Base-by-base conservation (phyloP, 23 red algal species). In the Gracilariopsis chorda region DNA sequence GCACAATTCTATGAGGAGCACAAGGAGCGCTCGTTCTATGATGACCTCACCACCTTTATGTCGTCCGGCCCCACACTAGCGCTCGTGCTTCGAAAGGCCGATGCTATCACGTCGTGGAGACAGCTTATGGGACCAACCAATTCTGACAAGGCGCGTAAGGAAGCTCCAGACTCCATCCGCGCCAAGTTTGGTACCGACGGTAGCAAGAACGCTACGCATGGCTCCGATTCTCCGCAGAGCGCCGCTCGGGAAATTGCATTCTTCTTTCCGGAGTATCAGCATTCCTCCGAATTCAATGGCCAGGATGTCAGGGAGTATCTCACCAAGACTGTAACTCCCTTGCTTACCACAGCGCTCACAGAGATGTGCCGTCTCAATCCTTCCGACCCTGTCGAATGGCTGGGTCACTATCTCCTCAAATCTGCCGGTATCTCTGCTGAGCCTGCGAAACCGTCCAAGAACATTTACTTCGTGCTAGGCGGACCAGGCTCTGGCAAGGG, bases 401-500 rank as follows among this genome's bases (percentile, higher is more conserved):
- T 99, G 40, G 79, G 77, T 37, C 53, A 92, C 21, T 95, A 93
- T 25, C 56, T 98, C 16, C 28, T 89, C 8, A 58, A 69, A 37
- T 44, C 65, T 2, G 47, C 85, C 24, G 69, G 43, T 19, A 32
- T 59, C 43, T 24, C 51, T 20, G 24, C 85, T 1, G 64, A 17
- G 6, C 25, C 59, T 39, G 7, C 63, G 47, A 42, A 39, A n/a
- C 51, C 63, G 1, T 55, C 88, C 6, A 82, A 53, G 74, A 82
- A 77, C 24, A 79, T 99, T 24, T 90, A 93, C 33, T 99, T 99
- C 81, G 93, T 99, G 46, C 87, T 99, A n/a, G 97, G 97, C 34
- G 93, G 93, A 29, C 93, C 97, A 20, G 97, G 97, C 46, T 70
- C 84, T 49, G 97, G 97, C 32, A 99, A 99, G 84, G 97, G 97